Percentiles rank a stretch among this genome's conserved stretches.
Conservation (phyloP, 192 early-diverging fungal genomes). For the Cetraspora pellucida region DNA sequence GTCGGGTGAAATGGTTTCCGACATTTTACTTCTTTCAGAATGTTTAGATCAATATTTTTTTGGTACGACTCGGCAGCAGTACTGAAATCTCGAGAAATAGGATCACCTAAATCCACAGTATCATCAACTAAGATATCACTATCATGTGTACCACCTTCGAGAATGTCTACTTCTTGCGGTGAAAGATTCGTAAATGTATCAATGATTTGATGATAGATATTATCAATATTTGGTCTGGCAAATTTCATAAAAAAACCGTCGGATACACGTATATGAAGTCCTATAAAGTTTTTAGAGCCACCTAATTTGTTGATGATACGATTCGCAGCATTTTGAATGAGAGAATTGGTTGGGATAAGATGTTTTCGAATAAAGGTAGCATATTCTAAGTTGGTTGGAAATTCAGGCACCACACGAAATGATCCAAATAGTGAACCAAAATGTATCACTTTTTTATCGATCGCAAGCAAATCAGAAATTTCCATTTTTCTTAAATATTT, state of each 20-base stretch:
- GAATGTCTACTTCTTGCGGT: conserved; percentile 35
- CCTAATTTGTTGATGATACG: conserved; percentile 51
- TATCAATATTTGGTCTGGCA: conserved; percentile 52
- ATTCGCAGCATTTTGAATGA: conserved; percentile 45
- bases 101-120: conserved; percentile 4
- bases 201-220: conserved; percentile 49
- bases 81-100: background rate
- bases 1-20: background rate
- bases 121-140: conserved; percentile 40
- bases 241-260: conserved; percentile 57
- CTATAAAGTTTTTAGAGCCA: conserved; percentile 51
- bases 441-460: conserved; percentile 48
- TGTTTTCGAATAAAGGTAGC: conserved; percentile 45
- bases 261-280: conserved; percentile 55
- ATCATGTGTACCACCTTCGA: conserved; percentile 37
- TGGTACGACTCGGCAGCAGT: background rate
- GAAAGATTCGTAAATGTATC: conserved; percentile 39
- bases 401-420: conserved; percentile 51
- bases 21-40: background rate
- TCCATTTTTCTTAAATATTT: conserved; percentile 36
- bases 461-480: conserved; percentile 39
- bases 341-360: conserved; percentile 50
- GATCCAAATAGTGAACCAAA: conserved; percentile 62
- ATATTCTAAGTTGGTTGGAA: conserved; percentile 40
- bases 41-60: background rate